phyloP scores from a whole-genome alignment of 495 filamentous ascomycete genomes.

The Diplogelasinospora grovesii region DNA sequence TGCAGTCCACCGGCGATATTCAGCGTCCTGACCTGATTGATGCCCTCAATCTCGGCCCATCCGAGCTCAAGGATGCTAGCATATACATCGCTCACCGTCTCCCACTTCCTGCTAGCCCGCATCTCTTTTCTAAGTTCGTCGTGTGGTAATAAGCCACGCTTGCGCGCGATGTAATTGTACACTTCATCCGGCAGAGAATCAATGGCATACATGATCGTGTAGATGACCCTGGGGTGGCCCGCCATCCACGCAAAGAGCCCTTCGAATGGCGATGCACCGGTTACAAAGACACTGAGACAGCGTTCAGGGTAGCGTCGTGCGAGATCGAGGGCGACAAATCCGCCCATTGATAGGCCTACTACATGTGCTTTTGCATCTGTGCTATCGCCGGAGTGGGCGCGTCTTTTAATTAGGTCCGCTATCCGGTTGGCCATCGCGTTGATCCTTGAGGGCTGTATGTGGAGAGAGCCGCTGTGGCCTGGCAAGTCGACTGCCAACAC shows the following conservation, averaged over 20 bases:
- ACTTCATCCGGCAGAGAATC: constrained; percentile 11
- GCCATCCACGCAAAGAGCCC: constrained; percentile 18
- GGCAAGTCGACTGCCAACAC: constrained; percentile 28
- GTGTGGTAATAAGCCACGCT: constrained; percentile 8
- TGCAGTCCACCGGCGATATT: constrained; percentile 22
- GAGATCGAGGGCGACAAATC: constrained; percentile 20
- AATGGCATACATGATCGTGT: constrained; percentile 12
- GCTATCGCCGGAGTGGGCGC: constrained; percentile 21
- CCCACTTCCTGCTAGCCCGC: constrained; percentile 20
- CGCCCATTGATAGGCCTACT: constrained; percentile 28
- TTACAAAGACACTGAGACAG: constrained; percentile 18
- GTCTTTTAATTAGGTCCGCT: constrained; percentile 21
- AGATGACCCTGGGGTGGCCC: constrained; percentile 8
- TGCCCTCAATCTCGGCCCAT: constrained; percentile 9
- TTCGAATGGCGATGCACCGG: constrained; percentile 20
- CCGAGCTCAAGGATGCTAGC: constrained; percentile 8
- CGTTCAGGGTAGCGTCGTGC: constrained; percentile 21
- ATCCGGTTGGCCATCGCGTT: constrained; percentile 22
- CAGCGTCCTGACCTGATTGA: constrained; percentile 18
- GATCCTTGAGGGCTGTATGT: constrained; percentile 16
- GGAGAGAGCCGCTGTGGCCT: constrained; percentile 22
- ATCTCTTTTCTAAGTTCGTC: constrained; percentile 23
- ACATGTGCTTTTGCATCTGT: too few relatives aligned
- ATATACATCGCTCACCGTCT: constrained; percentile 9
- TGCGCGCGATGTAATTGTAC: constrained; percentile 3